These are phyloP conservation scores for Aspergillus carlsbadensis DNA, from an alignment of 495 filamentous ascomycete genomes.

Conservation along the genomic window DNA sequence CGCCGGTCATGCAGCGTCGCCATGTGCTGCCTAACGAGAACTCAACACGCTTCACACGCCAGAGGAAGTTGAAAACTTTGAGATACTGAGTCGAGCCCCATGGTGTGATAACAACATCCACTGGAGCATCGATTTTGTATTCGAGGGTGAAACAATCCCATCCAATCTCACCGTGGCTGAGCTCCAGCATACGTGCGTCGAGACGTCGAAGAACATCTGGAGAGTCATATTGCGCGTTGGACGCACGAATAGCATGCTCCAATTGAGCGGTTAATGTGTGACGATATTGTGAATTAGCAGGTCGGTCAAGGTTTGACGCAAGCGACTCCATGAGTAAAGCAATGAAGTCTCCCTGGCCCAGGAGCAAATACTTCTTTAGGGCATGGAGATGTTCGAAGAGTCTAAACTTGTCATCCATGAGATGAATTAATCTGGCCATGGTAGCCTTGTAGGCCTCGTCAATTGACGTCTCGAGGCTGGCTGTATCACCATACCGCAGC, in stretches of 20 bases:
- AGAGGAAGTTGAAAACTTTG: constrained; percentile 99
- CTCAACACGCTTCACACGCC: constrained; percentile 97
- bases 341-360: constrained; percentile 97
- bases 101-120: constrained; percentile 95
- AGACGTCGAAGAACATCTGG: constrained; percentile 90
- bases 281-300: constrained; percentile 91
- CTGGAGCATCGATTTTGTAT: constrained; percentile 96
- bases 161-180: constrained; percentile 93
- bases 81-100: constrained; percentile 95
- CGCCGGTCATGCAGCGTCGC: constrained; percentile 95
- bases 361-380: constrained; percentile 89
- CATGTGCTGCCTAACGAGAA: constrained; percentile 88
- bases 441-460: constrained; percentile 97
- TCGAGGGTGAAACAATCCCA: constrained; percentile 99
- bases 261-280: constrained; percentile 96
- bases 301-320: constrained; percentile 86
- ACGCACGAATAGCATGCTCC: constrained; percentile 95
- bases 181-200: constrained; percentile 93
- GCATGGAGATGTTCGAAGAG: constrained; percentile 90
- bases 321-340: constrained; percentile 96
- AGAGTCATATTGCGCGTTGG: constrained; percentile 93
- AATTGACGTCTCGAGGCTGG: constrained; percentile 85
- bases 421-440: constrained; percentile 89
- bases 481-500: constrained; percentile 90
- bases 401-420: constrained; percentile 93